Base-by-base conservation (phyloP, 441 rosid genomes). In the Erodium trifolium region DNA sequence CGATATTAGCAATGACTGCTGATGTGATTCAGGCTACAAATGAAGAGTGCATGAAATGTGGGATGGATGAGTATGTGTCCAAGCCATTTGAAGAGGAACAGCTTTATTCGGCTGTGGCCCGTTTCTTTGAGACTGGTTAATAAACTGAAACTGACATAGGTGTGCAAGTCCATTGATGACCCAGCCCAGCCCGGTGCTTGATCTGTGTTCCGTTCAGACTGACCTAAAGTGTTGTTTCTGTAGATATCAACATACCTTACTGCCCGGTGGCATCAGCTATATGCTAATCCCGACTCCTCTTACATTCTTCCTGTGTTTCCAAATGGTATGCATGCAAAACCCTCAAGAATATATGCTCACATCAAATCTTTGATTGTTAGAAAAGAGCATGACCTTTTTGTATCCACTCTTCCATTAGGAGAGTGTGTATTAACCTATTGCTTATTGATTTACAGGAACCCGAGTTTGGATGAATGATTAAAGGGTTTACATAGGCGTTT, bases 1-100 rank as follows among this genome's bases (percentile, higher is more conserved):
- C 97, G 1, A 88, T 94, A 81, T 76, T 94, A 80, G 97, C 96
- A 31, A 91, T 94, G 96, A 91, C 97, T 23, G 99, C 99, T 72
- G 99, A 94, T 71, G 96, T 92, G 68, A 88, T 82, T 75, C 96
- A 88, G 73, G 93, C 87, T 68, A 87, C 93, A 59, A 82, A 82
- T 43, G 96, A 91, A 76, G 77, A 84, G 71, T 91, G 96, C 77
- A 16, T 81, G 74, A 82, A 82, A 73, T 89, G 96, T 72, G 99
- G 97, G 72, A 94, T 94, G 97, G 94, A 94, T 82, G 94, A 80
- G 72, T 88, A 79, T 68, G 94, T 94, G 16, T 82, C 91, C 0
- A 91, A 93, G 79, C 99, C 99, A 16, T 88, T 93, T 69, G 93
- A 88, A 72, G 97, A 88, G 74, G 87, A 83, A 76, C 87, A 85